Percentiles rank a stretch among this genome's conserved stretches.
Conservation (phyloP, 441 rosid species). For the Sinapis alba region DNA sequence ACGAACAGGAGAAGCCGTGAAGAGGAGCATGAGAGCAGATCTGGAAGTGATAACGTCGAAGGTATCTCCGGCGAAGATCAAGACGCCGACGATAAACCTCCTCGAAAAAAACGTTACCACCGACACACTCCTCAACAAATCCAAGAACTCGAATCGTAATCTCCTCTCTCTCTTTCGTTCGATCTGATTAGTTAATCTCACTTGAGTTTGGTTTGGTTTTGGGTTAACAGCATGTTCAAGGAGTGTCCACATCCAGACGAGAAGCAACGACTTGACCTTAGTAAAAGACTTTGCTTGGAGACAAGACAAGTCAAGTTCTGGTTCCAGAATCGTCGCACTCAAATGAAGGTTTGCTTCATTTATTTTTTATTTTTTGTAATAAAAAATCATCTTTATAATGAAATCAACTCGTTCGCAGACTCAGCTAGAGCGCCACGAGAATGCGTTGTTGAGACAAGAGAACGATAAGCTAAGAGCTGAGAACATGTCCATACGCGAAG, state of each 20-base stretch:
- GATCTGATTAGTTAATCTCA: conserved; percentile 1
- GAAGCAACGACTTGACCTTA: conserved; percentile 87
- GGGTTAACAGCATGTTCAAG: conserved; percentile 64
- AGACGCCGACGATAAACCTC: conserved; percentile 53
- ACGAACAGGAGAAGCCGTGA: conserved; percentile 65
- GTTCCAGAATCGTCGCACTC: conserved; percentile 99
- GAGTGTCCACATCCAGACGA: conserved; percentile 99
- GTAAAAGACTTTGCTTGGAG: conserved; percentile 80
- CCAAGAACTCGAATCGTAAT: conserved; percentile 45
- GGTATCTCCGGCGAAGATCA: conserved; percentile 71
- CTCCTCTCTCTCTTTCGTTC: not conserved
- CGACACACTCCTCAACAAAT: conserved; percentile 62
- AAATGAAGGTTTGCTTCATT: conserved; percentile 99
- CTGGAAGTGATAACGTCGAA: conserved; percentile 95
- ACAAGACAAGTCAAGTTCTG: conserved; percentile 96
- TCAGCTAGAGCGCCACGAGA: conserved; percentile 44
- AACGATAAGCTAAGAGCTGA: conserved; percentile 43
- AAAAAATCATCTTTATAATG: too few relatives aligned
- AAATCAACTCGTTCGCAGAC: too few relatives aligned
- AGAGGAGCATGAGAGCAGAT: conserved; percentile 94
- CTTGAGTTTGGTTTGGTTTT: not conserved
- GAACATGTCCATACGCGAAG: conserved; percentile 42
- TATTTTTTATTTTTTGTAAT: too few relatives aligned
- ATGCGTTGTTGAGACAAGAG: conserved; percentile 43
- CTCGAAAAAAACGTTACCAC: conserved; percentile 57